phyloP scores from a whole-genome alignment of 176 grass and related monocot species.

The Oryza meridionalis region DNA sequence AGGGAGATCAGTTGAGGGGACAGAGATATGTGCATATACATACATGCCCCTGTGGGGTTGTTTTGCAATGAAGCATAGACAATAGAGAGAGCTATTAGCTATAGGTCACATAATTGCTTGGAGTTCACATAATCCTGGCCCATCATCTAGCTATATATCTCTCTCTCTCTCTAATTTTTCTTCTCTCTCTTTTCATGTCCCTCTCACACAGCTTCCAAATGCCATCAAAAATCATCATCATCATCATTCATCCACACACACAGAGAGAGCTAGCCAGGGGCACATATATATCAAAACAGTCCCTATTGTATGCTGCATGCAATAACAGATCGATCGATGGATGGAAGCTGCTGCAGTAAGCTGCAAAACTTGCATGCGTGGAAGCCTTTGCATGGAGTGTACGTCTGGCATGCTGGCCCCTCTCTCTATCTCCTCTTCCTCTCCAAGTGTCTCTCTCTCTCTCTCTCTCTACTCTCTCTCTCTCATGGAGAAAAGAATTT shows the following conservation, averaged over 20 bases:
- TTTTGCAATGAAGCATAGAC: slow-evolving; percentile 81
- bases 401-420: slow-evolving; percentile 73
- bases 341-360: slow-evolving; percentile 54
- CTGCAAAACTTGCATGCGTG: slow-evolving; percentile 66
- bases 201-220: slow-evolving; percentile 33
- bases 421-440: slow-evolving; percentile 43
- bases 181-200: background rate
- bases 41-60: slow-evolving; percentile 49
- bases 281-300: slow-evolving; percentile 46
- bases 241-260: slow-evolving; percentile 48
- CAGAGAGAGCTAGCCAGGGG: background rate
- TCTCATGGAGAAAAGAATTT: background rate
- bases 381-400: slow-evolving; percentile 93
- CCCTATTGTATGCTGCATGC: slow-evolving; percentile 55
- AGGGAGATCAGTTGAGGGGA: slow-evolving; percentile 54
- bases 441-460: slow-evolving; percentile 46
- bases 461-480: slow-evolving; percentile 13
- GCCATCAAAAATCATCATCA: slow-evolving; percentile 20
- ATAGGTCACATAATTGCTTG: slow-evolving; percentile 71
- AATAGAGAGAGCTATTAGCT: background rate
- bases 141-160: background rate
- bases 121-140: slow-evolving; percentile 72
- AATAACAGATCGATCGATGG: slow-evolving; percentile 57
- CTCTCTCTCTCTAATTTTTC: background rate
- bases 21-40: slow-evolving; percentile 44